These are phyloP conservation scores for Taphrina sp. DNA, from an alignment of 1,139 yeast genomes.

Conservation along the genomic window DNA sequence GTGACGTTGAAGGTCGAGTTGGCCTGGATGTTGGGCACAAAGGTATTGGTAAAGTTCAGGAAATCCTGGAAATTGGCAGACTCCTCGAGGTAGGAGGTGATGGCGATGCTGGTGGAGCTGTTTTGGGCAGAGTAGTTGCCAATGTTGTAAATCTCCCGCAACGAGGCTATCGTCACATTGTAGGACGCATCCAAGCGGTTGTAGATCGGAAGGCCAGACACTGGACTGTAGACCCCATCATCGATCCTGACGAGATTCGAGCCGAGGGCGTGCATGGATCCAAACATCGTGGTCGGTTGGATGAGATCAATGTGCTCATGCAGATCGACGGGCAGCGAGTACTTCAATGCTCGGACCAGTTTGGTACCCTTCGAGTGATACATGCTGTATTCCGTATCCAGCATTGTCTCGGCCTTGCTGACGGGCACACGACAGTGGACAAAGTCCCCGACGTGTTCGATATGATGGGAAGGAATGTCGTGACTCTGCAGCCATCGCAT, in stretches of 20 bases:
- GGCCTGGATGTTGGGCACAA: slow-evolving; percentile 10
- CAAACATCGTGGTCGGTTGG: slow-evolving; percentile 27
- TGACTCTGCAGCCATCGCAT: slow-evolving; percentile 15
- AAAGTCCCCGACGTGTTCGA: slow-evolving; percentile 9
- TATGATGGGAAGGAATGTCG: background rate
- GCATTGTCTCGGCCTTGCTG: slow-evolving; percentile 13
- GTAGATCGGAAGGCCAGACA: background rate
- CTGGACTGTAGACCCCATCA: background rate
- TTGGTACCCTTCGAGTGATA: slow-evolving; percentile 8
- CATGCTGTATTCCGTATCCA: slow-evolving; percentile 4
- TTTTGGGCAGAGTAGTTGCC: slow-evolving; percentile 2
- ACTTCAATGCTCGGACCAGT: slow-evolving; percentile 15
- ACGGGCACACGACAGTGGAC: slow-evolving; percentile 13
- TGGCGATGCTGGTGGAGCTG: slow-evolving; percentile 11
- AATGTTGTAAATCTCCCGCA: slow-evolving; percentile 21
- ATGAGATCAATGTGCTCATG: slow-evolving; percentile 25
- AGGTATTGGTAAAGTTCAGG: slow-evolving; percentile 4
- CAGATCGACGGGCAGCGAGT: slow-evolving; percentile 15
- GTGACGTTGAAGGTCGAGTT: slow-evolving; percentile 15
- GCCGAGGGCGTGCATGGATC: slow-evolving; percentile 11
- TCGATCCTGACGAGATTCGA: slow-evolving; percentile 2
- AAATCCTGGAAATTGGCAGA: slow-evolving; percentile 15
- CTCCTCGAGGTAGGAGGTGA: slow-evolving; percentile 21
- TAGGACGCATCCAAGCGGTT: slow-evolving; percentile 1
- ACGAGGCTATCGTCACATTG: slow-evolving; percentile 15